Percentiles rank a stretch among this genome's conserved stretches.
phyloP scores from a whole-genome alignment of 1,139 yeast genomes.

The Hansenula sp. region DNA sequence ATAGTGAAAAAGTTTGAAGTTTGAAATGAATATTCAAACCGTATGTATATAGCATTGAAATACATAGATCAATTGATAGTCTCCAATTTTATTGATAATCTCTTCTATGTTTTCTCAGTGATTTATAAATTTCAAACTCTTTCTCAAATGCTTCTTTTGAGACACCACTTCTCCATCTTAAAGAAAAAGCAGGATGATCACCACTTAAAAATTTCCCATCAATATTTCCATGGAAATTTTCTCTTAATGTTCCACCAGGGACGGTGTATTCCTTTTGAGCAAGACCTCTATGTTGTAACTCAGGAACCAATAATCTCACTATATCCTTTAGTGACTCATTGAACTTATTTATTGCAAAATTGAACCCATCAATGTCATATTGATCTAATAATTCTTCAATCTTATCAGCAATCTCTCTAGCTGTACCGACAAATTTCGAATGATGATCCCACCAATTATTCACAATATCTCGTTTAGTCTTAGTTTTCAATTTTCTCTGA shows the following conservation, averaged over 20 bases:
- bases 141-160: not conserved
- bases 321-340: conserved; percentile 19
- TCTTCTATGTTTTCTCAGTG: no score
- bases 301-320: not conserved
- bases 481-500: not conserved
- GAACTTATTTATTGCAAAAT: conserved; percentile 26
- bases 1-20: no score
- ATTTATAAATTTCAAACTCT: not conserved
- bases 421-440: conserved; percentile 5
- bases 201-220: not conserved
- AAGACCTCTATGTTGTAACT: not conserved
- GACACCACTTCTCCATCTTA: not conserved
- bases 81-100: no score
- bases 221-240: not conserved
- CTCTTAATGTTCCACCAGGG: not conserved
- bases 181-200: not conserved
- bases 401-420: conserved; percentile 8
- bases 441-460: conserved; percentile 14
- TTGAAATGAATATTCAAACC: no score
- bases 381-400: conserved; percentile 26
- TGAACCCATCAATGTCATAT: conserved; percentile 33
- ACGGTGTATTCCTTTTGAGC: not conserved
- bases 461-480: not conserved
- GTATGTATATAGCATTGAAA: no score
- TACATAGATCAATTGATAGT: no score